phyloP scores from a whole-genome alignment of 768 basidiomycete genomes.

The Multifurca ochricompacta region DNA sequence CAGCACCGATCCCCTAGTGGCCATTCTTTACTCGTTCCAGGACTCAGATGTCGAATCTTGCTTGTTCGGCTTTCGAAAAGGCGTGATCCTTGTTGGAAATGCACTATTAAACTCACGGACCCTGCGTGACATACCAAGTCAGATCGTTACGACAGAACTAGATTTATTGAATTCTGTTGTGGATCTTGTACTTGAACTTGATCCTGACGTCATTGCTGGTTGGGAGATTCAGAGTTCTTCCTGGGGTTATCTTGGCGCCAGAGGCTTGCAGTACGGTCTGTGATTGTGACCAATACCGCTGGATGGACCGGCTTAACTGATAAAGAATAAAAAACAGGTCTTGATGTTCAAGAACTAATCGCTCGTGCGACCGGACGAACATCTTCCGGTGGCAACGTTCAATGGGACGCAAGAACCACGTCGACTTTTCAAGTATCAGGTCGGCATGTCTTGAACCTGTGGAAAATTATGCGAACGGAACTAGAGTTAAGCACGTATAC shows the following conservation, averaged over 20 bases:
- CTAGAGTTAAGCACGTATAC: slow-evolving; percentile 70
- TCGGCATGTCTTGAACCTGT: slow-evolving; percentile 86
- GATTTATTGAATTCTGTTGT: slow-evolving; percentile 72
- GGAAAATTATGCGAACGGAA: slow-evolving; percentile 88
- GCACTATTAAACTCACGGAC: slow-evolving; percentile 33
- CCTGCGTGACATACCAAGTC: slow-evolving; percentile 39
- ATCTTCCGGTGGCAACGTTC: slow-evolving; percentile 36
- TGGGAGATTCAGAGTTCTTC: slow-evolving; percentile 87
- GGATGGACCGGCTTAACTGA: not conserved
- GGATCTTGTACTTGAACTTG: slow-evolving; percentile 65
- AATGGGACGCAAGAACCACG: slow-evolving; percentile 67
- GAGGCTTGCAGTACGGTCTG: slow-evolving; percentile 55
- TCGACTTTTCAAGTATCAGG: slow-evolving; percentile 82
- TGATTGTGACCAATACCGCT: not conserved
- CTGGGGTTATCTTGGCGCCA: slow-evolving; percentile 84
- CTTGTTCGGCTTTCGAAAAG: slow-evolving; percentile 31
- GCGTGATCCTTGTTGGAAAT: slow-evolving; percentile 47
- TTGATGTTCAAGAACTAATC: slow-evolving; percentile 65
- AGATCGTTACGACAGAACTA: slow-evolving; percentile 59
- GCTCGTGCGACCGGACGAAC: slow-evolving; percentile 59
- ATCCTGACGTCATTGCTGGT: slow-evolving; percentile 88
- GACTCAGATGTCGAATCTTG: slow-evolving; percentile 31
- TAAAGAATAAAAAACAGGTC: slow-evolving; percentile 36
- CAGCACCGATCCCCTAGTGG: slow-evolving; percentile 53
- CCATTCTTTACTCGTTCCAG: slow-evolving; percentile 71